Evolutionary conservation across 106 monocot species (phyloP), one percentile per base, ranked within the genome.

Genomic region (Dendrobium huoshanense): DNA sequence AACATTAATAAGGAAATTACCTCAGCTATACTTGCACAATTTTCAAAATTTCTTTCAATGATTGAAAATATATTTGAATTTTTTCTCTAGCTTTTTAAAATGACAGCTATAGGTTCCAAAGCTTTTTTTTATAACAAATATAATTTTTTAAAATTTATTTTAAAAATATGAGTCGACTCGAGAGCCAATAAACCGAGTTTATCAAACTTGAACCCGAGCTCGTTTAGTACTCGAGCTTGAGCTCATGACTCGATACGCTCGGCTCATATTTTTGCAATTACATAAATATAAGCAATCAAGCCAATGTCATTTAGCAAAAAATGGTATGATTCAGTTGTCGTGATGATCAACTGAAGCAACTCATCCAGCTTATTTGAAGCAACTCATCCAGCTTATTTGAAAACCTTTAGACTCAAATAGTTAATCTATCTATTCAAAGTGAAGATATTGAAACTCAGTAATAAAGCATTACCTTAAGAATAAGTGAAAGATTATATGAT

Each of bases 221-320:
- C 37, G 37, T 37, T 37, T 37, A 37, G 37, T 37, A 37, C 37
- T 37, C 3, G 37, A 37, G 37, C 37, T 37, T 37, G 37, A 37
- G 37, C 37, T 37, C 37, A 3, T 37, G 37, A 37, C 37, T 37
- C 0, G 37, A 37, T 37, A 37, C 37, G 37, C 37, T 37, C 37
- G 37, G 3, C 37, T 37, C 37, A 0, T 37, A 37, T 37, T 37
- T 84, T 73, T 87, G 82, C 79, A 73, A 94, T 91, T 68, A 97
- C 55, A 75, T 80, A 37, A 84, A 80, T 92, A 92, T 43, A 97
- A 85, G 67, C 92, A 84, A 27, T 97, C 94, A 67, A 97, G 94
- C 65, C 96, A 82, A 79, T 94, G 84, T 18, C 92, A 87, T 76
- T 97, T 97, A n/a, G 96, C 87, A 79, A 92, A 90, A 91, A 89